These are phyloP conservation scores for Ostreobium quekettii DNA, from an alignment of 139 green algal species.

Conservation along the genomic window DNA sequence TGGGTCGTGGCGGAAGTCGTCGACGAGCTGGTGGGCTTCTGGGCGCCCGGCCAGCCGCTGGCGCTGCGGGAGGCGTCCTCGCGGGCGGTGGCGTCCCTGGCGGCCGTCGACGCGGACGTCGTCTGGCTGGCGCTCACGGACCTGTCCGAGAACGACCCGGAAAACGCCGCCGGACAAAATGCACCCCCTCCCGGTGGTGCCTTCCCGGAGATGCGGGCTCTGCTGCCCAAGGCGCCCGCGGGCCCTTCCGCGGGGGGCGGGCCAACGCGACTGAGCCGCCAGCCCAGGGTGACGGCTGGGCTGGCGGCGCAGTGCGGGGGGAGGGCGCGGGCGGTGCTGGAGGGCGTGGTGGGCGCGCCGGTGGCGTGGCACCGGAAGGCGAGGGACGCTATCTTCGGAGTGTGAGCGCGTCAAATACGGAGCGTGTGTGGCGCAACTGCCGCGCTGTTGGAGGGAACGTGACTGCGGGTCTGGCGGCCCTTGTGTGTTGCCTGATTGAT, in stretches of 20 bases:
- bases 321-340: background rate
- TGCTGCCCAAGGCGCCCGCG: background rate
- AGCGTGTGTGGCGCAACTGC: too few species aligned
- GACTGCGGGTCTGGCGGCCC: too few species aligned
- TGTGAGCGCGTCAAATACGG: too few species aligned
- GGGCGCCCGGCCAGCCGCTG: conserved; percentile 27
- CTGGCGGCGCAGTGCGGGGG: background rate
- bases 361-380: background rate
- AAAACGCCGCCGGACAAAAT: background rate
- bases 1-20: conserved; percentile 26
- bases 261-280: background rate
- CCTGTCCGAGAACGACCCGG: background rate
- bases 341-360: background rate
- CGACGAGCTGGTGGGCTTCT: conserved; percentile 20
- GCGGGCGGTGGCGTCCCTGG: conserved; percentile 35
- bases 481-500: too few species aligned
- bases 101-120: conserved; percentile 47
- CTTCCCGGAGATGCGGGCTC: background rate
- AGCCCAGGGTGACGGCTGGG: background rate
- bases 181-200: background rate
- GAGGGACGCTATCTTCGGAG: too few species aligned
- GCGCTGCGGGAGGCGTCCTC: conserved; percentile 35
- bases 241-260: too few species aligned
- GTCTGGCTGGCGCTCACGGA: conserved; percentile 52
- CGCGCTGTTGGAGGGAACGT: too few species aligned